These are phyloP conservation scores for Podaxis rugospora DNA, from an alignment of 768 basidiomycete genomes.

Conservation along the genomic window DNA sequence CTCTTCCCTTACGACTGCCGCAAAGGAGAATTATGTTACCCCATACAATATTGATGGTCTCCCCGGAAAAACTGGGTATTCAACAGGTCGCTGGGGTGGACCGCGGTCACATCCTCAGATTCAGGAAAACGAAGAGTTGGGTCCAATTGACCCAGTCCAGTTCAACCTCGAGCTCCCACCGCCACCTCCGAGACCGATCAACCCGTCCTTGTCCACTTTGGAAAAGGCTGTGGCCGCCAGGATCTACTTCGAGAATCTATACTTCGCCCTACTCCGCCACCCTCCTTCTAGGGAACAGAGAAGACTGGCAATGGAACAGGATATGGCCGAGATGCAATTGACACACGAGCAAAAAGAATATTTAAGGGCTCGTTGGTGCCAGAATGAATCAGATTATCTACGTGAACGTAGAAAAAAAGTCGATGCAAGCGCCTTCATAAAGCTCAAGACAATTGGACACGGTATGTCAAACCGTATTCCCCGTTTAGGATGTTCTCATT, in stretches of 20 bases:
- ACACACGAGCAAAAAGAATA: conserved; percentile 65
- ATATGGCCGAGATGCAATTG: conserved; percentile 74
- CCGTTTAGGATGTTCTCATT: conserved; percentile 21
- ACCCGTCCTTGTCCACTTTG: conserved; percentile 84
- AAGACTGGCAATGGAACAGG: conserved; percentile 80
- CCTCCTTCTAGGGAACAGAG: conserved; percentile 84
- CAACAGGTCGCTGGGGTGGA: conserved; percentile 58
- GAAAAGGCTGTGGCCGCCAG: conserved; percentile 91
- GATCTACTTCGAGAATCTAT: conserved; percentile 92
- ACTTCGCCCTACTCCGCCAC: conserved; percentile 82
- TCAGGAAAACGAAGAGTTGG: conserved; percentile 52
- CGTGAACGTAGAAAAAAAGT: conserved; percentile 81
- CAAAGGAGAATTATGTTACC: conserved; percentile 58
- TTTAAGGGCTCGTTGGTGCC: conserved; percentile 70
- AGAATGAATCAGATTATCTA: conserved; percentile 89
- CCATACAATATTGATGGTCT: conserved; percentile 44
- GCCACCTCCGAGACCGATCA: conserved; percentile 55
- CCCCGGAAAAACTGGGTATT: conserved; percentile 52
- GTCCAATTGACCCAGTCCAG: conserved; percentile 24
- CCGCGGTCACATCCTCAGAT: conserved; percentile 65
- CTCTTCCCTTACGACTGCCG: conserved; percentile 71
- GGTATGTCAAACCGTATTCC: conserved; percentile 42
- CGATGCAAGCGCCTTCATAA: conserved; percentile 78
- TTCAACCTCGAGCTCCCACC: conserved; percentile 26
- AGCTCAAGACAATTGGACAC: conserved; percentile 92